phyloP scores from a whole-genome alignment of 1,284 basidiomycete species.

The Coniferiporia weirii region DNA sequence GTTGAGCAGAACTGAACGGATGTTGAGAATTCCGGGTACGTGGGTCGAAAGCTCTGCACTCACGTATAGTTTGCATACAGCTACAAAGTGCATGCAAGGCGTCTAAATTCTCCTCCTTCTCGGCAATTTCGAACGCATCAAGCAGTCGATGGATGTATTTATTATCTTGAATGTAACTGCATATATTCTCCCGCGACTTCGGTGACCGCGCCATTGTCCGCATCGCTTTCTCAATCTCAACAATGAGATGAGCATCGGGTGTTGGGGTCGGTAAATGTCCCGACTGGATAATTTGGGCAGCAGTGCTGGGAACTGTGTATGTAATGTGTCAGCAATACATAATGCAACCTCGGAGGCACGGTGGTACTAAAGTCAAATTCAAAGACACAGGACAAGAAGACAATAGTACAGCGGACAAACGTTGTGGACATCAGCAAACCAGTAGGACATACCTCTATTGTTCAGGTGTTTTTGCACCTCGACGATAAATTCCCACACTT shows the following conservation, averaged over 20 bases:
- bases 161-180: slow-evolving; percentile 77
- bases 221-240: slow-evolving; percentile 73
- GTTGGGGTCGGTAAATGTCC: slow-evolving; percentile 68
- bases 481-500: slow-evolving; percentile 96
- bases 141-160: slow-evolving; percentile 88
- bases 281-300: slow-evolving; percentile 60
- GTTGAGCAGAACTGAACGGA: slow-evolving; percentile 80
- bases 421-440: slow-evolving; percentile 18
- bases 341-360: neutral
- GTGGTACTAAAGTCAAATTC: slow-evolving; percentile 14
- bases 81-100: slow-evolving; percentile 88
- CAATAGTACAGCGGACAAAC: slow-evolving; percentile 1
- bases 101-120: slow-evolving; percentile 86
- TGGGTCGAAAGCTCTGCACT: slow-evolving; percentile 31
- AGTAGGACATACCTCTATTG: slow-evolving; percentile 42
- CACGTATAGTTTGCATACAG: slow-evolving; percentile 93
- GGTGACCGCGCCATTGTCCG: slow-evolving; percentile 62
- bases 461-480: slow-evolving; percentile 90
- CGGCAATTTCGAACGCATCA: slow-evolving; percentile 80
- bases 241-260: slow-evolving; percentile 54
- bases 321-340: slow-evolving; percentile 43
- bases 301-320: slow-evolving; percentile 47
- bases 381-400: slow-evolving; percentile 2
- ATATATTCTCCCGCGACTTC: slow-evolving; percentile 71
- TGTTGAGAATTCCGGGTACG: slow-evolving; percentile 17